Evolutionary conservation across 768 basidiomycete genomes (phyloP), one percentile per base, ranked within the genome.

Genomic region (Stropharia rugosoannulata): DNA sequence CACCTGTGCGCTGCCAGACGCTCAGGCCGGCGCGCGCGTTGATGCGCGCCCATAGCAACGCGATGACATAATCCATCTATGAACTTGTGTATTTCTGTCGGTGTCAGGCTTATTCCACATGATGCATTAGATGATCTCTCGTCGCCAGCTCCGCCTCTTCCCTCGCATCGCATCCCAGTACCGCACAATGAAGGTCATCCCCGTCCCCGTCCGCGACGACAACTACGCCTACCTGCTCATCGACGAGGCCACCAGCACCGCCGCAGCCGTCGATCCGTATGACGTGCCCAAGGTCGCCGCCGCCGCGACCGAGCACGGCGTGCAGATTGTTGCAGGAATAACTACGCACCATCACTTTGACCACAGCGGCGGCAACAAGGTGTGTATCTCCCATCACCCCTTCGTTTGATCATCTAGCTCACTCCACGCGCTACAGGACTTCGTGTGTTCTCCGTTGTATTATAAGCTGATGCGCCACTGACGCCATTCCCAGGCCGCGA

Each of bases 261-360:
- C 93, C 1, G 90, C 90, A 0, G 89, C 83, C 0, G 80, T 95
- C 56, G 93, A 95, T 68, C 85, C 89, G 0, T 94, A 79, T 66
- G 90, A 94, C 62, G 82, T 92, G 0, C 66, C 78, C 42, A 90
- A 86, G 65, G 84, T 95, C 3, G 66, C 77, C 36, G 80, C 76
- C 0, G 83, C 81, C 1, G 93, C 90, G 2, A 71, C 84, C 41
- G 70, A 74, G 9, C 80, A 82, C 38, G 84, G 75, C 5, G 87
- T 93, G 22, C 67, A 80, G 44, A 79, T 95, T 54, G 77, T 90
- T 36, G 86, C 89, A 39, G 80, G 75, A 19, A 78, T 98, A 62
- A 97, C 93, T 11, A 98, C 96, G 2, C 96, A 97, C 71, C 93
- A 95, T 70, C 95, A 97, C 69, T 64, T 78, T 59, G 95, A 98